These are phyloP conservation scores for Monosporascus sp. DNA, from an alignment of 2,329 filamentous ascomycete species.

Conservation along the genomic window DNA sequence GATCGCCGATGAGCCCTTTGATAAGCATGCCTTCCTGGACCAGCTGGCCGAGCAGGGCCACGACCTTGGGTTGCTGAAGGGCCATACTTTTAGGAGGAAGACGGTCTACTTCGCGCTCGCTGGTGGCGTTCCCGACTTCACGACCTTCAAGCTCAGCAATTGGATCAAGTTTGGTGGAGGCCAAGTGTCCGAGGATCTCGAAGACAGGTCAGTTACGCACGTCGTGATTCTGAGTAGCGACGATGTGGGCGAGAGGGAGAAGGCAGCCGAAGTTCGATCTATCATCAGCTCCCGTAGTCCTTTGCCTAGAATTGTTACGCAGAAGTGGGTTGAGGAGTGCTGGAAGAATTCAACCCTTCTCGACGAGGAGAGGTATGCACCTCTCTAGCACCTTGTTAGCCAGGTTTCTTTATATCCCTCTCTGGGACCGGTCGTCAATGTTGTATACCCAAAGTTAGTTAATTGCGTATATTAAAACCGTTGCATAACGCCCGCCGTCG, in stretches of 20 bases:
- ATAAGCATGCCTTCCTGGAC: slow-evolving; percentile 41
- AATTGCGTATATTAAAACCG: neutral
- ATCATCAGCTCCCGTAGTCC: slow-evolving; percentile 37
- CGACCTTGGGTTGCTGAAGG: slow-evolving; percentile 43
- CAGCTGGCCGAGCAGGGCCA: slow-evolving; percentile 53
- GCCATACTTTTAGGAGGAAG: slow-evolving; percentile 47
- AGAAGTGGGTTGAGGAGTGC: slow-evolving; percentile 71
- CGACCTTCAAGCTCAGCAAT: slow-evolving; percentile 43
- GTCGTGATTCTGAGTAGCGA: slow-evolving; percentile 53
- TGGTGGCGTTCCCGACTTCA: slow-evolving; percentile 25
- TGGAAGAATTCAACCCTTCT: slow-evolving; percentile 74
- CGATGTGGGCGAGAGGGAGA: slow-evolving; percentile 29
- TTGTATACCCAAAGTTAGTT: neutral
- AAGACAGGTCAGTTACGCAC: slow-evolving; percentile 61
- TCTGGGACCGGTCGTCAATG: neutral
- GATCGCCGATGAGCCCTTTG: slow-evolving; percentile 31
- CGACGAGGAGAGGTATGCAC: slow-evolving; percentile 64
- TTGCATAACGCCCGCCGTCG: neutral
- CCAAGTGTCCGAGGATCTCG: slow-evolving; percentile 41
- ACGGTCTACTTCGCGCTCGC: slow-evolving; percentile 34
- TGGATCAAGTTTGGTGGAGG: slow-evolving; percentile 68
- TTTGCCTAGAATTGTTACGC: slow-evolving; percentile 64
- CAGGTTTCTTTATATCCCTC: neutral
- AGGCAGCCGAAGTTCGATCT: slow-evolving; percentile 39
- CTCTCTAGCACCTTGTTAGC: slow-evolving; percentile 8